Evolutionary conservation across 139 green algal species (phyloP).

Genomic region (Marvania coccoides): DNA sequence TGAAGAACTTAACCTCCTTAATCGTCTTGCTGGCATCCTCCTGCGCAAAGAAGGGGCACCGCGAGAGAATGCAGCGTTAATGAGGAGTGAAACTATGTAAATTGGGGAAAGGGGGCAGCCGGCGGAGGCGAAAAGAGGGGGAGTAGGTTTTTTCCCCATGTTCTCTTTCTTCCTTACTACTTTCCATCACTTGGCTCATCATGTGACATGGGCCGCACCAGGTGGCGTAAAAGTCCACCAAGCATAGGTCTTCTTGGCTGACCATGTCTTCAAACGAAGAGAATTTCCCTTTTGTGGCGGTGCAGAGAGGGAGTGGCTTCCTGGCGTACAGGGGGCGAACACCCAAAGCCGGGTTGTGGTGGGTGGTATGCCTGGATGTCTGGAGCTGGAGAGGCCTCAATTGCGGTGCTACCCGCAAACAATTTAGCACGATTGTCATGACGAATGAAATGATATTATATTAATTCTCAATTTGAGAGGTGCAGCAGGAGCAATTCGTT

Average conservation of each 20-base stretch:
- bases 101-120: background rate
- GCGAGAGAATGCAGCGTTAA: background rate
- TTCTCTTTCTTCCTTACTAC: background rate
- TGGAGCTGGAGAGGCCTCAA: no score
- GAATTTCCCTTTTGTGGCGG: constrained; percentile 28
- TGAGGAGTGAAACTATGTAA: background rate
- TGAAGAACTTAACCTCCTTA: constrained; percentile 43
- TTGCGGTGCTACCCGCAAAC: no score
- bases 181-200: constrained; percentile 31
- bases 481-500: no score
- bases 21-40: constrained; percentile 9
- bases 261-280: constrained; percentile 70
- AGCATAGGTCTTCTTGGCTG: constrained; percentile 28
- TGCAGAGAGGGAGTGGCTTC: no score
- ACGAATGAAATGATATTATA: no score
- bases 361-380: no score
- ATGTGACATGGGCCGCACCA: constrained; percentile 75
- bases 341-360: no score
- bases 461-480: no score
- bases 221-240: constrained; percentile 76
- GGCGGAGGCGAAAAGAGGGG: background rate
- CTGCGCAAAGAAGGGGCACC: background rate
- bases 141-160: background rate
- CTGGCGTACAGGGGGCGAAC: no score
- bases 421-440: no score